A percentile compares a stretch with the other conserved stretches of the same genome.
These are phyloP conservation scores for Schoenoplectus triqueter DNA, from an alignment of 202 grass and related monocot genomes.

Conservation along the genomic window DNA sequence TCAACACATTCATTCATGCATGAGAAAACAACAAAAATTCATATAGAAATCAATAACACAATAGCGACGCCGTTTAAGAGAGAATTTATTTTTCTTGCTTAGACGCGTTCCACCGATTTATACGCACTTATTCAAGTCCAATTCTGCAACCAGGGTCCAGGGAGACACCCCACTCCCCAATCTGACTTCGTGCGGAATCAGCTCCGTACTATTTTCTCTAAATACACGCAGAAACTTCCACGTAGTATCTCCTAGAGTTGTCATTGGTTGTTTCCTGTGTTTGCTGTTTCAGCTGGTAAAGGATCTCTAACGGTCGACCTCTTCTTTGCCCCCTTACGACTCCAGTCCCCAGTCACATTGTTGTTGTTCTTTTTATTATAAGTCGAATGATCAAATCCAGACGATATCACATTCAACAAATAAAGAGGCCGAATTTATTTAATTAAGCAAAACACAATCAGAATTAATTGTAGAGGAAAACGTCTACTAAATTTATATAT, in stretches of 20 bases:
- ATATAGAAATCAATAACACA: neutral
- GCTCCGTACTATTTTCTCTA: neutral
- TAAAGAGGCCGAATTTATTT: neutral
- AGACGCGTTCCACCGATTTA: slow-evolving; percentile 2
- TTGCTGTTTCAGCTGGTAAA: slow-evolving; percentile 5
- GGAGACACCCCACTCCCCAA: too few relatives aligned
- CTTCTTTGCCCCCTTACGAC: slow-evolving; percentile 16
- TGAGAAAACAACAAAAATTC: neutral
- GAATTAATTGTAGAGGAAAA: neutral
- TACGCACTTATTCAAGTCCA: neutral
- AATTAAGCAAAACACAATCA: neutral
- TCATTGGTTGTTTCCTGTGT: neutral
- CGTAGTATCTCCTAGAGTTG: neutral
- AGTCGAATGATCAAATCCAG: neutral
- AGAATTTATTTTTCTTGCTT: neutral
- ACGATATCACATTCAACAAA: neutral
- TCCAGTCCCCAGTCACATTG: neutral
- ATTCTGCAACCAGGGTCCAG: neutral
- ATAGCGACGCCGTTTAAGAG: neutral
- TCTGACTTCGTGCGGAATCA: slow-evolving; percentile 15
- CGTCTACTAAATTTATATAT: neutral
- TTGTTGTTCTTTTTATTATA: neutral
- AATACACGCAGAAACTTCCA: neutral
- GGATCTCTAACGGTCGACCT: slow-evolving; percentile 26
- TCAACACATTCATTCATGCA: slow-evolving; percentile 2